phyloP scores from a whole-genome alignment of 2,329 filamentous ascomycete genomes.

The Lasiodiplodia theobromae region DNA sequence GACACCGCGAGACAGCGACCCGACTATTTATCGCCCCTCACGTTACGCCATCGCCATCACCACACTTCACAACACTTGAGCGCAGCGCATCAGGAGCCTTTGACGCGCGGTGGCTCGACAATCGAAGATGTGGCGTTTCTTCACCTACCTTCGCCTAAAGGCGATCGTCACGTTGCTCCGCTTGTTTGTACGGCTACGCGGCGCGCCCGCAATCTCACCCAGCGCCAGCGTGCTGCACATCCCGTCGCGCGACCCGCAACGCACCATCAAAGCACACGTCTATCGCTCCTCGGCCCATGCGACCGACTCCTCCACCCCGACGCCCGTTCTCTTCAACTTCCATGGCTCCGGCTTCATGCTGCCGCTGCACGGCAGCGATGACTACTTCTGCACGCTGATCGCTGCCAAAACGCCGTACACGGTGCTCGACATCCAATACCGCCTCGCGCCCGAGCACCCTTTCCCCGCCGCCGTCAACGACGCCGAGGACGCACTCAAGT shows the following conservation, averaged over 20 bases:
- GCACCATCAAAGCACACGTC: conserved; percentile 36
- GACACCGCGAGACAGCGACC: neutral
- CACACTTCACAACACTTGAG: neutral
- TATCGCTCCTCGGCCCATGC: conserved; percentile 32
- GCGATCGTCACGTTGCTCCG: conserved; percentile 32
- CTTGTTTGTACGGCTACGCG: neutral
- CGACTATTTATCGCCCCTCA: neutral
- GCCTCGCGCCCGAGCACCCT: conserved; percentile 48
- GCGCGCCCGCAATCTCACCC: neutral
- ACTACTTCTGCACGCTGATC: conserved; percentile 47
- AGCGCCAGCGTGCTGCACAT: conserved; percentile 30
- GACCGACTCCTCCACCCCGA: conserved; percentile 11
- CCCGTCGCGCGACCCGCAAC: conserved; percentile 35
- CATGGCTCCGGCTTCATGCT: conserved; percentile 46
- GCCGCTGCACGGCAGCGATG: conserved; percentile 49
- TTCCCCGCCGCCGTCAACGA: conserved; percentile 50
- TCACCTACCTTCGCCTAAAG: conserved; percentile 35
- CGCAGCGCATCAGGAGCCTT: neutral
- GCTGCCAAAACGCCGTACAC: conserved; percentile 39
- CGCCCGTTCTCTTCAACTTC: conserved; percentile 45
- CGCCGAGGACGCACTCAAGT: conserved; percentile 44
- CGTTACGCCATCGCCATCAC: neutral
- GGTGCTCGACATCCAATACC: conserved; percentile 49
- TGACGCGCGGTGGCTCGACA: neutral
- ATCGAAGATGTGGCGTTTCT: conserved; percentile 3